Evolutionary conservation across 179 eudicot species (phyloP).

Genomic region (Vitellaria paradoxa): DNA sequence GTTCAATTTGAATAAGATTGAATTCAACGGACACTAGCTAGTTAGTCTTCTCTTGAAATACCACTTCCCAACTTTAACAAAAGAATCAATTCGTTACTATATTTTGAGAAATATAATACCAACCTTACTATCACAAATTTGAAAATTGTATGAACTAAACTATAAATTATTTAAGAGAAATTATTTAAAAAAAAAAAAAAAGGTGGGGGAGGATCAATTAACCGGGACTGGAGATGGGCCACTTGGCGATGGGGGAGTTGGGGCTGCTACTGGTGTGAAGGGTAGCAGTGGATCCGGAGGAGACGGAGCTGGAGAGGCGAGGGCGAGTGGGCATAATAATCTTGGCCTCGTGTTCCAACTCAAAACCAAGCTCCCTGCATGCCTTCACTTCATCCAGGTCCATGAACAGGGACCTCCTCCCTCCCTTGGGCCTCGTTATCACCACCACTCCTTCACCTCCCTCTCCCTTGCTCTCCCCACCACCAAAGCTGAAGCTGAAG

Average conservation of each 20-base stretch:
- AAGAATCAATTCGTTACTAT: too few relatives aligned
- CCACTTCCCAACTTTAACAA: too few relatives aligned
- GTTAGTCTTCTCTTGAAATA: too few relatives aligned
- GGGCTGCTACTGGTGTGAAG: constrained; percentile 20
- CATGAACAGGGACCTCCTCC: constrained; percentile 20
- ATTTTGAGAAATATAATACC: too few relatives aligned
- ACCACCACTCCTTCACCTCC: constrained; percentile 5
- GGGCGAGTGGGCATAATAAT: background rate
- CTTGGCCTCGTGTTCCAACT: constrained; percentile 16
- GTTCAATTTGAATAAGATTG: background rate
- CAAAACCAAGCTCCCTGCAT: constrained; percentile 30
- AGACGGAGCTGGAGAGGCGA: background rate
- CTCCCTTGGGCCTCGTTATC: constrained; percentile 24
- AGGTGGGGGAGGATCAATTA: background rate
- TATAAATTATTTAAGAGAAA: too few relatives aligned
- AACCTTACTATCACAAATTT: too few relatives aligned
- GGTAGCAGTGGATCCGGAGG: background rate
- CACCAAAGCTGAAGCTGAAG: background rate
- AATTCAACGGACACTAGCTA: too few relatives aligned
- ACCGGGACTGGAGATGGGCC: constrained; percentile 34
- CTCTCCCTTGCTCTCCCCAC: background rate
- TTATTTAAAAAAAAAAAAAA: too few relatives aligned
- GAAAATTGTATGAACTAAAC: too few relatives aligned
- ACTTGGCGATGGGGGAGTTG: constrained; percentile 21
- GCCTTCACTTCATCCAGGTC: constrained; percentile 32